Base-by-base conservation (phyloP, 257 asterid species). In the Primulina eburnea region DNA sequence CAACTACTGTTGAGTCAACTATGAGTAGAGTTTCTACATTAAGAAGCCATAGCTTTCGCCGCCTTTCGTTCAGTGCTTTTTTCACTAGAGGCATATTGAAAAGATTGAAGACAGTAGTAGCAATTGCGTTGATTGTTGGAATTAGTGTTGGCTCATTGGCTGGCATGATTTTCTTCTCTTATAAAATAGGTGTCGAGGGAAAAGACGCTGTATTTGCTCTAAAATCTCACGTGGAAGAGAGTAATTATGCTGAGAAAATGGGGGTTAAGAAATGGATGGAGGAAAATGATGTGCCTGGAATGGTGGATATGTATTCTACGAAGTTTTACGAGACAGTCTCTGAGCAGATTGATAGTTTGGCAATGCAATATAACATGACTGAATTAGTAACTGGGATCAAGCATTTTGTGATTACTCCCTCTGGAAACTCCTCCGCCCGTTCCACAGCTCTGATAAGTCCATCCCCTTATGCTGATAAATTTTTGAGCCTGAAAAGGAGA, bases 221-320 rank as follows among this genome's bases (percentile, higher is more conserved):
- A 56, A 94, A 94, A 77, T 79, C 96, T 7, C 99, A 88, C 32
- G 92, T 94, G 2, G 95, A 94, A 69, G 90, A 88, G 77, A 91
- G 90, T 65, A 94, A 94, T 29, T 94, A 94, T 18, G 82, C 97
- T 12, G 99, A 94, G 87, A 91, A 75, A 72, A 89, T 91, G 0
- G 99, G 97, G 6, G 82, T 94, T 16, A 86, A 77, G 83, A 74
- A 89, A 73, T 94, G 99, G 99, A 91, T 94, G 95, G 97, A 89
- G 10, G 97, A 94, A 55, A 89, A 90, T 60, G 99, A 94, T 71
- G 89, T 94, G 17, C 91, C 99, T 0, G 92, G 87, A n/a, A 85
- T 88, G 92, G 87, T 94, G 76, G 99, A 91, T 71, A 87, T 52
- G 82, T 91, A 91, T 58, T 79, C 89, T 0, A 75, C 96, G 2